Evolutionary conservation across 805 yeast species (phyloP), one percentile per base, ranked within the genome.

Genomic region (Wickerhamiella cacticola): DNA sequence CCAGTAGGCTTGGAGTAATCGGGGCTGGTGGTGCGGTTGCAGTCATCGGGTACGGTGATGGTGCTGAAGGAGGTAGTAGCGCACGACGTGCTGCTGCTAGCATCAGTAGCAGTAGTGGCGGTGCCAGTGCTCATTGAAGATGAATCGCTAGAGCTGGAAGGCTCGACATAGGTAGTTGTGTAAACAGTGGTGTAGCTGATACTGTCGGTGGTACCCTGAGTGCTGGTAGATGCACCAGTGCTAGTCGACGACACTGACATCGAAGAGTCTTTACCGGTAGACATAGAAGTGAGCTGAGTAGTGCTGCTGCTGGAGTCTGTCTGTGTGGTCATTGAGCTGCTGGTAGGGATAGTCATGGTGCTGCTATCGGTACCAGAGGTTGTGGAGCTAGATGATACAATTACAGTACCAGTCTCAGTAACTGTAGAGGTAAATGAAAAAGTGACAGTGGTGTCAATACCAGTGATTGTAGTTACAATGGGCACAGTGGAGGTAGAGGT

Each of bases 221-320:
- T 29, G 33, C n/a, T n/a, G n/a, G n/a, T n/a, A n/a, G n/a, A n/a
- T n/a, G n/a, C n/a, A 13, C 12, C 13, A 26, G 9, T 13, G 13
- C 12, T 26, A 26, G 31, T 26, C 12, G 13, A 26, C 31, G 31
- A 26, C 9, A 9, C 31, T 9, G 31, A 9, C 9, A 13, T 9
- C 13, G 31, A 13, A 26, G 31, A 9, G 31, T 26, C 31, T n/a
- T n/a, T n/a, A n/a, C n/a, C n/a, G 18, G 41, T 22, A 16, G 15
- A 25, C 5, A 4, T 15, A 18, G 21, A 15, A 18, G 28, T 22
- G 28, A 13, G 23, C n/a, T n/a, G n/a, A 10, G 24, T 7, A 26
- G 36, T 26, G 3, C 26, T 18, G 25, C n/a, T n/a, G n/a, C 41
- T 23, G 31, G 26, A 15, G 22, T 34, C 47, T 13, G 41, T 44